phyloP scores from a whole-genome alignment of 768 basidiomycete genomes.

The Lentinula boryana region DNA sequence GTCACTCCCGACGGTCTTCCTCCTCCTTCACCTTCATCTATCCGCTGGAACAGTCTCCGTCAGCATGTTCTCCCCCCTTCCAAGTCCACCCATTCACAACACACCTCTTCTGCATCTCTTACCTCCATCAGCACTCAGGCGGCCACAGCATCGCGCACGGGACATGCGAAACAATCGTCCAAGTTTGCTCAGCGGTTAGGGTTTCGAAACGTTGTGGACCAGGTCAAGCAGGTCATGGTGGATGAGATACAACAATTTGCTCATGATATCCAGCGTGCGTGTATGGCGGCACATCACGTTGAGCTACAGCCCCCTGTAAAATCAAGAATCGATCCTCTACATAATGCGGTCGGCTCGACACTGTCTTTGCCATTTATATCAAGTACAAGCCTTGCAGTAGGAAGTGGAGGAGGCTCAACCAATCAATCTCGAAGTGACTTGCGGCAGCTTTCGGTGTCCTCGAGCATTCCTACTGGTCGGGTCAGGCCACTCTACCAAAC shows the following conservation, averaged over 20 bases:
- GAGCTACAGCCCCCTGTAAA: constrained; percentile 21
- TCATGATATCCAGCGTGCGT: constrained; percentile 52
- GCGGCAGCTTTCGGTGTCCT: constrained; percentile 39
- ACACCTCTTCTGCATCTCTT: constrained; percentile 20
- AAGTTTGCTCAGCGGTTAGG: constrained; percentile 46
- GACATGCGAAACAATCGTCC: constrained; percentile 21
- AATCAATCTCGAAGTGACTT: constrained; percentile 26
- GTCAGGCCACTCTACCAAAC: constrained; percentile 39
- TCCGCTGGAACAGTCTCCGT: constrained; percentile 50
- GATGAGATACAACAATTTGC: constrained; percentile 47
- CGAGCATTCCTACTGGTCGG: constrained; percentile 28
- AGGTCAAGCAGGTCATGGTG: constrained; percentile 43
- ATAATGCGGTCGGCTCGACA: constrained; percentile 21
- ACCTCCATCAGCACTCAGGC: constrained; percentile 12
- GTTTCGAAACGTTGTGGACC: constrained; percentile 62
- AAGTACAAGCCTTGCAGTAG: constrained; percentile 22
- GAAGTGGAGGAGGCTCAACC: constrained; percentile 12
- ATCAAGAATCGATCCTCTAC: constrained; percentile 19
- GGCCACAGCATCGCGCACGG: constrained; percentile 15
- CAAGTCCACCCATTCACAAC: constrained; percentile 13
- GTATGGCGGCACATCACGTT: constrained; percentile 43
- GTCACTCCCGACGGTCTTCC: constrained; percentile 45
- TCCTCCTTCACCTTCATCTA: constrained; percentile 32
- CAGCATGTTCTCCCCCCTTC: constrained; percentile 41
- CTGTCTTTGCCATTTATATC: constrained; percentile 38